Percentiles rank a stretch among this genome's conserved stretches.
phyloP scores from a whole-genome alignment of 805 yeast species.

The Yamadazyma akitaensis region DNA sequence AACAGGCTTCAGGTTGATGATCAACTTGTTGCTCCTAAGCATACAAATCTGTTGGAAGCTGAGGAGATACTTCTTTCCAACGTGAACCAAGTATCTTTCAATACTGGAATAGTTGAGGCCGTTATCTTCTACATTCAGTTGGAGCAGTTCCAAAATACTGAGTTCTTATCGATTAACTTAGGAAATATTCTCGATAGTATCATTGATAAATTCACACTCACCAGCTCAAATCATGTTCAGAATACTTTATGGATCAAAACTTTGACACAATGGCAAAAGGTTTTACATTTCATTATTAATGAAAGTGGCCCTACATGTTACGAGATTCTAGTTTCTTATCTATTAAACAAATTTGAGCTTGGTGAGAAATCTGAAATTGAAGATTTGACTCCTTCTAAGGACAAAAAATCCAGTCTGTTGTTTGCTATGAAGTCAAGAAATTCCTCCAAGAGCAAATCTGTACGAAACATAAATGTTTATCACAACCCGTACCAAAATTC shows the following conservation, averaged over 20 bases:
- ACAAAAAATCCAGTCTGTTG: constrained; percentile 4
- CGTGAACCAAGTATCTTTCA: constrained; percentile 21
- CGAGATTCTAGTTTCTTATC: constrained; percentile 32
- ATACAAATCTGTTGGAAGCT: constrained; percentile 17
- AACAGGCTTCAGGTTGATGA: constrained; percentile 15
- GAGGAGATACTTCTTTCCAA: constrained; percentile 21
- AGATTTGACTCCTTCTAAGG: constrained; percentile 3
- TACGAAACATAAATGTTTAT: constrained; percentile 21
- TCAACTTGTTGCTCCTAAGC: constrained; percentile 17
- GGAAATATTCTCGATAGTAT: constrained; percentile 26
- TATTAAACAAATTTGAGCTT: constrained; percentile 25
- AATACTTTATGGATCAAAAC: constrained; percentile 31
- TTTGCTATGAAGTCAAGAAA: constrained; percentile 7
- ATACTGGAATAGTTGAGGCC: constrained; percentile 32
- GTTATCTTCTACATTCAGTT: constrained; percentile 36
- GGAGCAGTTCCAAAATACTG: constrained; percentile 38
- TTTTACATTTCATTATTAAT: constrained; percentile 28
- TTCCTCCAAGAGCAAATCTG: constrained; percentile 21
- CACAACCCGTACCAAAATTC: constrained; percentile 34
- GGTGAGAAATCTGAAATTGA: neutral
- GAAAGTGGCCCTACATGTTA: constrained; percentile 38
- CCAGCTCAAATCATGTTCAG: constrained; percentile 25
- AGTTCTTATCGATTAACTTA: constrained; percentile 30
- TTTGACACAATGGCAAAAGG: constrained; percentile 26
- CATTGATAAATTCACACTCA: constrained; percentile 27